Percentiles rank a stretch among this genome's conserved stretches.
Evolutionary conservation across 2,329 filamentous ascomycete species (phyloP).

Genomic region (Aspergillus sp.): DNA sequence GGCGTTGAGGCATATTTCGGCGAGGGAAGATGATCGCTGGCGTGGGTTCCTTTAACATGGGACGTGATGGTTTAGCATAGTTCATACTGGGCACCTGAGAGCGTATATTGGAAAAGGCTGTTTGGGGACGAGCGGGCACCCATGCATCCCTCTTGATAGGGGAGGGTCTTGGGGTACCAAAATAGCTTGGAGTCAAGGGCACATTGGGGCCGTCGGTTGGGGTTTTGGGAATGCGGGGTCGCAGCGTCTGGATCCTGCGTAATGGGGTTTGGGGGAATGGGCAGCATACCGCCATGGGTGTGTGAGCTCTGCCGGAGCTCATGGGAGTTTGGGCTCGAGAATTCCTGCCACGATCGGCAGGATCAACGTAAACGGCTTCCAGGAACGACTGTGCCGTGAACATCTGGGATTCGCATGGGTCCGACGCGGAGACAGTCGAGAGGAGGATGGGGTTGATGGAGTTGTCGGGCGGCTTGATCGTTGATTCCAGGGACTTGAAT

Average conservation of each 20-base stretch:
- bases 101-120: constrained; percentile 24
- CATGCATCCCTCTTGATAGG: constrained; percentile 14
- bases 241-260: constrained; percentile 19
- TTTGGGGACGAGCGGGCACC: constrained; percentile 12
- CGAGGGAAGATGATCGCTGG: constrained; percentile 58
- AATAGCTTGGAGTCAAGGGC: constrained; percentile 5
- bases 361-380: constrained; percentile 73
- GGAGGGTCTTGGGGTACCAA: constrained; percentile 4
- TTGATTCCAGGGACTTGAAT: constrained; percentile 75
- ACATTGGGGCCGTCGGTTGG: constrained; percentile 6
- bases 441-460: constrained; percentile 61
- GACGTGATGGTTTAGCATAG: constrained; percentile 39
- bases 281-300: constrained; percentile 45
- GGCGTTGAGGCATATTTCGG: constrained; percentile 63
- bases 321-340: constrained; percentile 70
- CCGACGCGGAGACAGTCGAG: constrained; percentile 71
- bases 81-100: constrained; percentile 20
- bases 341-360: constrained; percentile 56
- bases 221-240: constrained; percentile 7
- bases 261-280: constrained; percentile 29
- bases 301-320: constrained; percentile 50
- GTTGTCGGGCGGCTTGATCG: constrained; percentile 62
- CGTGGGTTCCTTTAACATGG: constrained; percentile 54
- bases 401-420: constrained; percentile 77
- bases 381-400: constrained; percentile 74